phyloP scores from a whole-genome alignment of 2,329 filamentous ascomycete species.

The Colletotrichum echinochloae region DNA sequence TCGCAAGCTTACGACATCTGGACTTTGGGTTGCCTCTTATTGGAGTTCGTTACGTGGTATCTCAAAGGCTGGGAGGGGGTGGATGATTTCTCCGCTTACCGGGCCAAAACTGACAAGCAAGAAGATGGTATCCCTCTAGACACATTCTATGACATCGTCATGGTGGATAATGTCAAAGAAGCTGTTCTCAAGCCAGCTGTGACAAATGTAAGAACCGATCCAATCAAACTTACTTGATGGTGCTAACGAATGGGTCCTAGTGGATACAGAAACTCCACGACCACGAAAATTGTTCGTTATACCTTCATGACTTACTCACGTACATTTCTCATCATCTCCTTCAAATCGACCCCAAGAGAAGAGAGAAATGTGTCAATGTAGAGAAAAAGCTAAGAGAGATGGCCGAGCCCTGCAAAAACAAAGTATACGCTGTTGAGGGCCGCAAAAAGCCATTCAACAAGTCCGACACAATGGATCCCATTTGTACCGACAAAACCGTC shows the following conservation, averaged over 20 bases:
- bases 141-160: neutral
- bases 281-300: neutral
- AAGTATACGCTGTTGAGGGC: neutral
- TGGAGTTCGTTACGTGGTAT: constrained; percentile 8
- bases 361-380: neutral
- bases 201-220: neutral
- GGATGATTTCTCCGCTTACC: neutral
- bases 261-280: neutral
- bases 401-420: neutral
- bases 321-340: neutral
- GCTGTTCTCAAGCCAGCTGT: neutral
- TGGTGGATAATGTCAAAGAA: neutral
- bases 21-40: neutral
- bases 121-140: neutral
- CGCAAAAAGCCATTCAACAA: neutral
- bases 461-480: neutral
- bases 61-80: neutral
- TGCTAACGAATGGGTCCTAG: neutral
- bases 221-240: neutral
- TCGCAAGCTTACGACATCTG: constrained; percentile 2
- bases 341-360: neutral
- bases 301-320: neutral
- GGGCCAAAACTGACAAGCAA: neutral
- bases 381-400: neutral
- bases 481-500: neutral